Percentiles rank a stretch among this genome's conserved stretches.
These are phyloP conservation scores for Trichoderma gracile DNA, from an alignment of 2,329 filamentous ascomycete species.

Conservation along the genomic window DNA sequence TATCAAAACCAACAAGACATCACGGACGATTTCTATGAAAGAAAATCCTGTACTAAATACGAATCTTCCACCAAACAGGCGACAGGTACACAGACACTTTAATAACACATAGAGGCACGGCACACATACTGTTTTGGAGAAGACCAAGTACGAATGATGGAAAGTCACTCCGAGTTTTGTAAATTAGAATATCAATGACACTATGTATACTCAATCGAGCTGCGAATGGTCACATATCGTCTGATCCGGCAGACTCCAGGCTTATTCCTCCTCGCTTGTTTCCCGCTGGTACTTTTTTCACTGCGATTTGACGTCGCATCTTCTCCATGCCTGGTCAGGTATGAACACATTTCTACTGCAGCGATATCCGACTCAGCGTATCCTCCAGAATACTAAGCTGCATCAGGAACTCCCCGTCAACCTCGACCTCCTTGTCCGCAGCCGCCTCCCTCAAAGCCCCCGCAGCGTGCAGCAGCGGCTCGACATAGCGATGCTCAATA, in stretches of 20 bases:
- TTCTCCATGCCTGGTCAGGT: background rate
- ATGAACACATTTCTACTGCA: slow-evolving; percentile 36
- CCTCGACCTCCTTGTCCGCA: slow-evolving; percentile 38
- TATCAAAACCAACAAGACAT: too few relatives aligned
- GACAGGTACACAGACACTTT: background rate
- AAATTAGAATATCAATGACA: background rate
- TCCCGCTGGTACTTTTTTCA: background rate
- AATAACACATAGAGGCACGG: slow-evolving; percentile 4
- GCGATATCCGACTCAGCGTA: slow-evolving; percentile 44
- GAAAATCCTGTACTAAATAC: background rate
- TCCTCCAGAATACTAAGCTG: slow-evolving; percentile 47
- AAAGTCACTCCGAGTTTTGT: background rate
- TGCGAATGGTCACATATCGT: background rate
- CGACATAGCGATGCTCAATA: slow-evolving; percentile 59
- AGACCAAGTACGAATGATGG: background rate
- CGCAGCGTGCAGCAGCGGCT: slow-evolving; percentile 52
- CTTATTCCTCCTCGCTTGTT: too few relatives aligned
- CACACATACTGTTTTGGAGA: background rate
- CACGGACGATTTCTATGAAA: background rate
- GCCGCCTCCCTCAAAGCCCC: slow-evolving; percentile 39
- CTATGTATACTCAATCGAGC: background rate
- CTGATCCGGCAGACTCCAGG: background rate
- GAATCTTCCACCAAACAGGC: background rate
- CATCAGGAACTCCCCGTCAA: slow-evolving; percentile 38
- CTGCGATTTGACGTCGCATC: background rate